Percentiles rank a stretch among this genome's conserved stretches.
phyloP scores from a whole-genome alignment of 257 asterid genomes.

The Marsdenia floribunda region DNA sequence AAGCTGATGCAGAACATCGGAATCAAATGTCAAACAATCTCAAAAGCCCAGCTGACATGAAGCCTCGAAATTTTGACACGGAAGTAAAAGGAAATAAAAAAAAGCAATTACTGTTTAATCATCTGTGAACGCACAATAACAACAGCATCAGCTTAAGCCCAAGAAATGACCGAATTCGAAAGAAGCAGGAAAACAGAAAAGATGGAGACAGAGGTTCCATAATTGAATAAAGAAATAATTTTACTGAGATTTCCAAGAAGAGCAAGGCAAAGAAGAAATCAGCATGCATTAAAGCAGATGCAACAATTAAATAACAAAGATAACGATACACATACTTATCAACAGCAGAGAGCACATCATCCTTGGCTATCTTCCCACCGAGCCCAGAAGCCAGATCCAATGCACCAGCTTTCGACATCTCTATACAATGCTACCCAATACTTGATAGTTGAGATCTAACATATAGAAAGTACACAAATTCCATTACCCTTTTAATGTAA shows the following conservation, averaged over 20 bases:
- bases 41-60: not conserved
- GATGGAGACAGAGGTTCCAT: too few species aligned
- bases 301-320: not conserved
- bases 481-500: not conserved
- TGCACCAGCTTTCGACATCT: constrained; percentile 71
- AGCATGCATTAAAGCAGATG: constrained; percentile 7
- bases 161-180: not conserved
- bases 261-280: not conserved
- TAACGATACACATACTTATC: constrained; percentile 43
- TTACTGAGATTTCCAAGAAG: not conserved
- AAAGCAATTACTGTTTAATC: not conserved
- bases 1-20: not conserved
- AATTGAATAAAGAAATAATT: too few species aligned
- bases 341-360: constrained; percentile 75
- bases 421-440: constrained; percentile 3
- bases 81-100: not conserved
- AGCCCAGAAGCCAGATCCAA: constrained; percentile 90
- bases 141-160: too few species aligned
- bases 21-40: not conserved
- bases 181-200: too few species aligned
- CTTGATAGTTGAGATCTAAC: not conserved
- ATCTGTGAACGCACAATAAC: not conserved
- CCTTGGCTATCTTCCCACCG: constrained; percentile 79
- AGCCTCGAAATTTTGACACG: not conserved
- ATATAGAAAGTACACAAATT: not conserved